Percentiles rank a stretch among this genome's conserved stretches.
These are phyloP conservation scores for Russula dissimulans DNA, from an alignment of 768 basidiomycete species.

Conservation along the genomic window DNA sequence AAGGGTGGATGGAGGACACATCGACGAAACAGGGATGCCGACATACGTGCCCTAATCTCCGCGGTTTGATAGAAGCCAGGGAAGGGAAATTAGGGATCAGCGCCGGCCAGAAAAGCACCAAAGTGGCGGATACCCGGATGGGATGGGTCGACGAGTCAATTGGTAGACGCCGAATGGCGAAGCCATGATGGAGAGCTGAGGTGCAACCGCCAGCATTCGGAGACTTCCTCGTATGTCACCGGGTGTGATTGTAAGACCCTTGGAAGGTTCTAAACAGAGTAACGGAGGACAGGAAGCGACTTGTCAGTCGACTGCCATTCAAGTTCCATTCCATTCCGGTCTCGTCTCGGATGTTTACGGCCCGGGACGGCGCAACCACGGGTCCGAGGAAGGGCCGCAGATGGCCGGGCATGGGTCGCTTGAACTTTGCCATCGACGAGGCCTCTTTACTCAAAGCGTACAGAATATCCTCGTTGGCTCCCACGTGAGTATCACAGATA, in stretches of 20 bases:
- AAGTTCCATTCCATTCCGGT: no score
- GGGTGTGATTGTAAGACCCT: neutral
- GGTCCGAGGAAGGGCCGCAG: no score
- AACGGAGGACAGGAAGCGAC: constrained; percentile 1
- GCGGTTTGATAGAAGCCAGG: neutral
- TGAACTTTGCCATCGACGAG: constrained; percentile 70
- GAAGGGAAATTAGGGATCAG: neutral
- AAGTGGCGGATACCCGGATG: neutral
- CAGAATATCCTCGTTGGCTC: constrained; percentile 66
- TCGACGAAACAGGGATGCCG: neutral
- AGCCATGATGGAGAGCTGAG: constrained; percentile 1
- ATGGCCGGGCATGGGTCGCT: constrained; percentile 39
- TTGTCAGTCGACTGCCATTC: no score
- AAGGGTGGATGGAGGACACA: neutral
- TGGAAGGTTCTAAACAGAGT: neutral
- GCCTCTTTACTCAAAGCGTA: constrained; percentile 81
- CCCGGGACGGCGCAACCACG: no score
- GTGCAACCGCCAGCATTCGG: neutral
- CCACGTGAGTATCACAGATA: constrained; percentile 42
- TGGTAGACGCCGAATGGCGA: neutral
- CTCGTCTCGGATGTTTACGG: no score
- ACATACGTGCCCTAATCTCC: neutral
- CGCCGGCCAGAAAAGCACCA: neutral
- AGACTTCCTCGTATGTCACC: no score
- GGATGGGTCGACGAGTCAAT: neutral